A percentile compares a stretch with the other conserved stretches of the same genome.
Conservation (phyloP, 768 basidiomycete genomes). For the Suillus hirtellus region DNA sequence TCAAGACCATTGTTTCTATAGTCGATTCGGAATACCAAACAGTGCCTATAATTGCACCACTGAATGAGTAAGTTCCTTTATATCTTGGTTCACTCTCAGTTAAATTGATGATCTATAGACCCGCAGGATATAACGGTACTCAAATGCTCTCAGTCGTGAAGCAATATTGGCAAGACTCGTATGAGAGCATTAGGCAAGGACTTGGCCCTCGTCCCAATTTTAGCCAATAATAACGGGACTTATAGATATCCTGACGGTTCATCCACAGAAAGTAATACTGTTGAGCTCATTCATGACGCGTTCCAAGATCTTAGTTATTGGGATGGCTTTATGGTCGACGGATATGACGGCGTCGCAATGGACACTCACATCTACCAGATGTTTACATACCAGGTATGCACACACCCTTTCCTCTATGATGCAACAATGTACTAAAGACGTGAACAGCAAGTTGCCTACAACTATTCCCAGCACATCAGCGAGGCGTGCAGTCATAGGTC, state of each 20-base stretch:
- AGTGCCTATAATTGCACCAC: conserved; percentile 63
- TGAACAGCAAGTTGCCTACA: conserved; percentile 10
- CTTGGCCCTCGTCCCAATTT: conserved; percentile 38
- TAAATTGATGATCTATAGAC: conserved; percentile 16
- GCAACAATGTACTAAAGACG: background rate
- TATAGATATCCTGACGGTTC: conserved; percentile 10
- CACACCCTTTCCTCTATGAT: background rate
- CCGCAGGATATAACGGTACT: conserved; percentile 51
- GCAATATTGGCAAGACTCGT: conserved; percentile 62
- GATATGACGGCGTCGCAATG: conserved; percentile 55
- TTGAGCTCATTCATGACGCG: conserved; percentile 7
- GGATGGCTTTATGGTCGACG: conserved; percentile 35
- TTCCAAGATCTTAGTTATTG: conserved; percentile 41
- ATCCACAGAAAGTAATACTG: conserved; percentile 9
- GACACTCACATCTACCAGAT: conserved; percentile 74
- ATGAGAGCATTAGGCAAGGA: conserved; percentile 51
- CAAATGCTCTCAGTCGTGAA: conserved; percentile 45
- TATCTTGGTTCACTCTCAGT: background rate
- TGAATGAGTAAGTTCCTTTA: conserved; percentile 52
- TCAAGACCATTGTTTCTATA: conserved; percentile 59
- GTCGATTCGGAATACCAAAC: conserved; percentile 53
- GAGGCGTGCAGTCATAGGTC: conserved; percentile 56
- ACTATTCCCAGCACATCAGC: conserved; percentile 24
- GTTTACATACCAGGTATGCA: conserved; percentile 51
- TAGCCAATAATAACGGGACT: conserved; percentile 13